phyloP scores from a whole-genome alignment of 2,329 filamentous ascomycete genomes.

The Colletotrichum acutatum region DNA sequence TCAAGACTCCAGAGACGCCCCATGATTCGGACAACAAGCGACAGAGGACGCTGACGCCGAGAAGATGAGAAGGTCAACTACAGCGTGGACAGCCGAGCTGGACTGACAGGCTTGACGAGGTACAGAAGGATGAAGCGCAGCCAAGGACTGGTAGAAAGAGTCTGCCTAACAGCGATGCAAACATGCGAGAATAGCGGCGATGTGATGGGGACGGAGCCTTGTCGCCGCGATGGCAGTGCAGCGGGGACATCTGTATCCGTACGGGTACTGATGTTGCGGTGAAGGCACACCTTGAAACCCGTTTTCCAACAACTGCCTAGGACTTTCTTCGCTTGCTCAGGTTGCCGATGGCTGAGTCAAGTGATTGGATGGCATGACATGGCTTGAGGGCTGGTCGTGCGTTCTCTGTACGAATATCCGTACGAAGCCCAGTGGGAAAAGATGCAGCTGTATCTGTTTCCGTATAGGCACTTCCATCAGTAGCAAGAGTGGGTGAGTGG shows the following conservation, averaged over 20 bases:
- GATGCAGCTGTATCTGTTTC: neutral
- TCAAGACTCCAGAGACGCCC: neutral
- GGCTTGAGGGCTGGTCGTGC: no score
- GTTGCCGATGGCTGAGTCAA: neutral
- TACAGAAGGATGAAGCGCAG: constrained; percentile 35
- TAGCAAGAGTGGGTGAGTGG: no score
- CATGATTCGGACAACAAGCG: neutral
- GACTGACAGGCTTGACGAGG: constrained; percentile 18
- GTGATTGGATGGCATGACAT: no score
- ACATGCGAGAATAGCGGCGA: neutral
- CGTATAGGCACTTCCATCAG: neutral
- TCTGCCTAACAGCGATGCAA: constrained; percentile 11
- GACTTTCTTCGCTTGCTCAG: neutral
- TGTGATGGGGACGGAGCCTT: neutral
- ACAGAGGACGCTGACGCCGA: neutral
- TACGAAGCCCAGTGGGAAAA: neutral
- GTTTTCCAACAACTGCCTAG: neutral
- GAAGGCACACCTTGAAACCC: neutral
- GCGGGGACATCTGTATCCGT: neutral
- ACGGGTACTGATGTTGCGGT: neutral
- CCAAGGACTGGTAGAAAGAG: neutral
- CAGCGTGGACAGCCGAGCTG: constrained; percentile 3
- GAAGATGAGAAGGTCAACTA: neutral
- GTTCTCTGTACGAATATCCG: neutral
- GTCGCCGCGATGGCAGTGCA: constrained; percentile 5